A percentile compares a stretch with the other conserved stretches of the same genome.
These are phyloP conservation scores for Kurtzmaniella quercitrusa DNA, from an alignment of 1,139 yeast species.

Conservation along the genomic window DNA sequence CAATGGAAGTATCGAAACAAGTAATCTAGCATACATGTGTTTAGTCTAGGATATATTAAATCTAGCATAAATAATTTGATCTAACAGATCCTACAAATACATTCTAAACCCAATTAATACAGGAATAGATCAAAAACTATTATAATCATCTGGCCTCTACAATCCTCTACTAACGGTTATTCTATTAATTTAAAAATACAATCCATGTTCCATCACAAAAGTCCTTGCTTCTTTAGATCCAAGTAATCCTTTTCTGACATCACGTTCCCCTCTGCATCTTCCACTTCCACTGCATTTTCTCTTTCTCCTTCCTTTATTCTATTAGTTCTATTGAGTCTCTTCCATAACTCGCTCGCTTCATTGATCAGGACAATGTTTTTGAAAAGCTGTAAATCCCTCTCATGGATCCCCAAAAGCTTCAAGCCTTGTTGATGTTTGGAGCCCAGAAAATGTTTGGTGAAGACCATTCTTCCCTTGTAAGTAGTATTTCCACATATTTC, in stretches of 20 bases:
- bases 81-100: too few relatives aligned
- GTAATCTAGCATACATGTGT: too few relatives aligned
- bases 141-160: too few relatives aligned
- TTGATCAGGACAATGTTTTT: conserved; percentile 62
- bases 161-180: neutral
- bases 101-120: too few relatives aligned
- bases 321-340: conserved; percentile 36
- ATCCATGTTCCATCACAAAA: conserved; percentile 33
- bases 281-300: conserved; percentile 73
- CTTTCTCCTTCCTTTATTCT: conserved; percentile 35
- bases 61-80: too few relatives aligned
- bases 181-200: neutral
- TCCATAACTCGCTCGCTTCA: conserved; percentile 66
- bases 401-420: conserved; percentile 66
- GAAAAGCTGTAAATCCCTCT: conserved; percentile 39
- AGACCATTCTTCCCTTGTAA: conserved; percentile 72
- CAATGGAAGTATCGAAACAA: too few relatives aligned
- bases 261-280: conserved; percentile 89
- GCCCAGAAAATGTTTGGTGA: conserved; percentile 69
- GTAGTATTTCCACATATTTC: conserved; percentile 80
- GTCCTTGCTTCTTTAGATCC: conserved; percentile 83
- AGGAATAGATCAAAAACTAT: too few relatives aligned
- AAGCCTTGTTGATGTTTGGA: conserved; percentile 72
- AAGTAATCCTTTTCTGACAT: conserved; percentile 79
- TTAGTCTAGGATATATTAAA: neutral